phyloP scores from a whole-genome alignment of 2,329 filamentous ascomycete genomes.

The Achaetomium macrosporum region DNA sequence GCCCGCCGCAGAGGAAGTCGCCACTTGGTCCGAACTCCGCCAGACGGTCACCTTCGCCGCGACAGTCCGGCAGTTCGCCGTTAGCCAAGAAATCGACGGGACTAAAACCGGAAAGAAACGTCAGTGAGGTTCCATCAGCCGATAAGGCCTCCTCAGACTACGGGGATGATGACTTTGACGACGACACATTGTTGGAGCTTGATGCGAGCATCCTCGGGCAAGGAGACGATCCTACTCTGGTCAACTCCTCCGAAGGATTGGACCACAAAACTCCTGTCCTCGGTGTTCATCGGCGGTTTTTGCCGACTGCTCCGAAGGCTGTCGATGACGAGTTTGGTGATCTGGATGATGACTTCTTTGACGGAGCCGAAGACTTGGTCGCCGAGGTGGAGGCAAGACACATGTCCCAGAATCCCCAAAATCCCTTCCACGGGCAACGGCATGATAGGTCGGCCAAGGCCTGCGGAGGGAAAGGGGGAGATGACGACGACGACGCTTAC shows the following conservation, averaged over 20 bases:
- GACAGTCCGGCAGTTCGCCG: conserved; percentile 13
- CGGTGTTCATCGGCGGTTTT: too few relatives aligned
- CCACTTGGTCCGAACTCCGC: conserved; percentile 16
- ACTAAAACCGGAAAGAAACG: not conserved
- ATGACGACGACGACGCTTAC: conserved; percentile 38
- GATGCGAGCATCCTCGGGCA: conserved; percentile 39
- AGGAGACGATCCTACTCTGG: conserved; percentile 15
- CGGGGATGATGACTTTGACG: conserved; percentile 42
- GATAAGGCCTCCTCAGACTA: conserved; percentile 40
- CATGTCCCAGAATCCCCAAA: conserved; percentile 7
- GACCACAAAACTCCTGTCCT: not conserved
- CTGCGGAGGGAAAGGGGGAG: conserved; percentile 16
- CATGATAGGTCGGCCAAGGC: conserved; percentile 32
- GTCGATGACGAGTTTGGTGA: conserved; percentile 59
- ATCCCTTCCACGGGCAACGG: conserved; percentile 9
- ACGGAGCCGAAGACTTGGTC: conserved; percentile 40
- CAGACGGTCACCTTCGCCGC: conserved; percentile 1
- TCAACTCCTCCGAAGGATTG: conserved; percentile 8
- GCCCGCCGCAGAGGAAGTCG: conserved; percentile 19
- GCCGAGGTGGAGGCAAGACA: conserved; percentile 31
- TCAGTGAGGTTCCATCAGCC: not conserved
- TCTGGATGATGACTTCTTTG: conserved; percentile 55
- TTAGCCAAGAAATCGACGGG: conserved; percentile 16
- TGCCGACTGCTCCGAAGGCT: conserved; percentile 13
- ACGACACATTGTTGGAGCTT: conserved; percentile 52